Percentiles rank a stretch among this genome's conserved stretches.
These are phyloP conservation scores for Eucalyptus victrix DNA, from an alignment of 345 rosid species.

Conservation along the genomic window DNA sequence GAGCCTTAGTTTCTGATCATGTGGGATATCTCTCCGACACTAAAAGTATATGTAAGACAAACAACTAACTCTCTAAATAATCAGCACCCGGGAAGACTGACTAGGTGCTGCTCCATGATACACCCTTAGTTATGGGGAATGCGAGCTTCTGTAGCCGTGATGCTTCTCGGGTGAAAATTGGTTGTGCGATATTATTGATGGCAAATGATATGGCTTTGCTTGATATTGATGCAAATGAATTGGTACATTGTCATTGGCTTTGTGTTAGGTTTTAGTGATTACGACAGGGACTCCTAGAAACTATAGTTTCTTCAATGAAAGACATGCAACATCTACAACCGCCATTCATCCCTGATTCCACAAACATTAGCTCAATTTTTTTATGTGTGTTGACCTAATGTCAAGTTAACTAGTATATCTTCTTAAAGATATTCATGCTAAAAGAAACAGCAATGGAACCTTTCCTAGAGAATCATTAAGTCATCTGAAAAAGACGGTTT, in stretches of 20 bases:
- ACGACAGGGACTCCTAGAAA: background rate
- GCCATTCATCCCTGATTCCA: background rate
- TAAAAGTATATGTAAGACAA: background rate
- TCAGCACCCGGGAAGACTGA: constrained; percentile 31
- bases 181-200: background rate
- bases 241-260: background rate
- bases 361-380: background rate
- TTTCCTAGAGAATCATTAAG: background rate
- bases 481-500: background rate
- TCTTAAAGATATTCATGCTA: background rate
- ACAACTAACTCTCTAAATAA: constrained; percentile 1
- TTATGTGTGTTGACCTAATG: background rate
- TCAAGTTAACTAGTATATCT: background rate
- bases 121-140: background rate
- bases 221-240: background rate
- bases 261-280: background rate
- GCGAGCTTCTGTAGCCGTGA: constrained; percentile 24
- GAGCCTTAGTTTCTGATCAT: background rate
- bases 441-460: background rate
- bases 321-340: background rate
- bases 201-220: background rate
- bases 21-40: background rate
- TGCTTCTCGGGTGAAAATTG: constrained; percentile 28
- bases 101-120: constrained; percentile 3
- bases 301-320: background rate